phyloP scores from a whole-genome alignment of 202 grass and related monocot species.

The Panicum hallii region DNA sequence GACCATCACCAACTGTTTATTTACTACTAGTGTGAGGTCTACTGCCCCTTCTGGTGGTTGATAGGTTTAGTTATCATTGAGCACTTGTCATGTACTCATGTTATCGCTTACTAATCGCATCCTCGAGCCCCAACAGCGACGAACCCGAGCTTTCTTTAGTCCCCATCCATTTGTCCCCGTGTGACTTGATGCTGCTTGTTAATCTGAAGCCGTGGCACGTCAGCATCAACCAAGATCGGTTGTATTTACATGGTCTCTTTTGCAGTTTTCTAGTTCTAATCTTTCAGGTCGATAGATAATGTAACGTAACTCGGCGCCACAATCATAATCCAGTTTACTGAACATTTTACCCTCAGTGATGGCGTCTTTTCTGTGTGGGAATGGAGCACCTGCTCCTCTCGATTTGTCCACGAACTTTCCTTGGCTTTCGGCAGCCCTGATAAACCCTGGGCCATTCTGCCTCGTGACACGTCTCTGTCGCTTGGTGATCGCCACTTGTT shows the following conservation, averaged over 20 bases:
- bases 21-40: constrained; percentile 1
- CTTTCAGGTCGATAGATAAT: constrained; percentile 18
- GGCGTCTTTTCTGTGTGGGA: not conserved
- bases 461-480: not conserved
- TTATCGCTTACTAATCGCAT: constrained; percentile 4
- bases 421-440: not conserved
- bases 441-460: not conserved
- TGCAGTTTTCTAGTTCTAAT: not conserved
- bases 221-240: not conserved
- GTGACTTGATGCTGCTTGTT: constrained; percentile 12
- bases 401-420: constrained; percentile 14
- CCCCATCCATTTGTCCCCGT: not conserved
- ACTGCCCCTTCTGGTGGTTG: not conserved
- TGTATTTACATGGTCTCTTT: not conserved
- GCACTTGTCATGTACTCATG: constrained; percentile 9
- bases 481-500: constrained; percentile 35
- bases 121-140: constrained; percentile 39
- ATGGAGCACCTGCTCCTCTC: constrained; percentile 2
- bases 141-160: not conserved
- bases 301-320: not conserved
- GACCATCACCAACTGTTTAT: not conserved
- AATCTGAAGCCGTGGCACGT: constrained; percentile 12
- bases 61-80: constrained; percentile 42
- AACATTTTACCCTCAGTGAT: constrained; percentile 20
- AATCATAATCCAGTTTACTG: not conserved